A percentile compares a stretch with the other conserved stretches of the same genome.
phyloP scores from a whole-genome alignment of 352 stramenopile genomes.

The Pythium sp. region DNA sequence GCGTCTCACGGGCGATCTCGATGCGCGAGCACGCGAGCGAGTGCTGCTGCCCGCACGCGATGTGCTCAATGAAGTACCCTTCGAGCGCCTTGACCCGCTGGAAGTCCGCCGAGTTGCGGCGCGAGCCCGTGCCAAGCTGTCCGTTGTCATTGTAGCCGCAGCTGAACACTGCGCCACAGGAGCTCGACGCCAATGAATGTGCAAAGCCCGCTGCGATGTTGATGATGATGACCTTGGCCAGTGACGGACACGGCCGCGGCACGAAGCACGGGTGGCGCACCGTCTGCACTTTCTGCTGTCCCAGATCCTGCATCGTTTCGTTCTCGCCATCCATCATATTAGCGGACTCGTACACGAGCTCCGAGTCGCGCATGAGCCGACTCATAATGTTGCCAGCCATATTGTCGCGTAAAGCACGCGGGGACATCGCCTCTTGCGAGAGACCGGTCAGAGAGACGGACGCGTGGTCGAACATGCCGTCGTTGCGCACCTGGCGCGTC shows the following conservation, averaged over 20 bases:
- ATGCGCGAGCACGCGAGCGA: conserved; percentile 56
- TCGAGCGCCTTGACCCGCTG: conserved; percentile 45
- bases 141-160: conserved; percentile 87
- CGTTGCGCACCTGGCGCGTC: conserved; percentile 37
- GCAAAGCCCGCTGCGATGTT: conserved; percentile 68
- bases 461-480: conserved; percentile 48
- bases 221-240: conserved; percentile 45
- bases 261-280: conserved; percentile 51
- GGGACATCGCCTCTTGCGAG: conserved; percentile 25
- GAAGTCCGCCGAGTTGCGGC: conserved; percentile 68
- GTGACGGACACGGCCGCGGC: conserved; percentile 36
- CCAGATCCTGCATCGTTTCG: conserved; percentile 24
- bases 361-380: conserved; percentile 59
- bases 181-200: conserved; percentile 65
- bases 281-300: conserved; percentile 50
- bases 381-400: conserved; percentile 57
- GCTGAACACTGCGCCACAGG: conserved; percentile 49
- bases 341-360: conserved; percentile 58
- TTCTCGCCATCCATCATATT: conserved; percentile 26
- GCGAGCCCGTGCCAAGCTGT: conserved; percentile 62
- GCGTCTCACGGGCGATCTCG: conserved; percentile 18
- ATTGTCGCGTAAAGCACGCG: conserved; percentile 22
- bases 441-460: conserved; percentile 59
- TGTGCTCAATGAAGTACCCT: conserved; percentile 48
- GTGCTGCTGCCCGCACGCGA: conserved; percentile 75